Base-by-base conservation (phyloP, 163 green algal species). In the Chloromonas sp. region DNA sequence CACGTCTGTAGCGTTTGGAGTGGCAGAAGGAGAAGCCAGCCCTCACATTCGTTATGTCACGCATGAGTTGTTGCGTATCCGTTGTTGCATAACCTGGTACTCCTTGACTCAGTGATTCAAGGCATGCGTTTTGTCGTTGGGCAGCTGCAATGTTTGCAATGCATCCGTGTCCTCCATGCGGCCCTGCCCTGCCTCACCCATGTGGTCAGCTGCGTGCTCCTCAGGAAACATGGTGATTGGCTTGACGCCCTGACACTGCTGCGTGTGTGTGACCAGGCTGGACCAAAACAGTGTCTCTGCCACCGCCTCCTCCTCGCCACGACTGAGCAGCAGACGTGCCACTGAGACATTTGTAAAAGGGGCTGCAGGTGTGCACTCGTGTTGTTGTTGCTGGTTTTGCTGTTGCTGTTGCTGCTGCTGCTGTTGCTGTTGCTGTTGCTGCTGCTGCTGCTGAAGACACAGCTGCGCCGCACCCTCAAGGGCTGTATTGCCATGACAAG, bases 231-330 rank as follows among this genome's bases (percentile, higher is more conserved):
- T 81, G n/a, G 36, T 36, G n/a, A 81, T 61, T 36, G 36, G 77
- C 14, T n/a, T n/a, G 14, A 57, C 15, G 14, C 2, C 77, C 77
- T 8, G 36, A 60, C 14, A 36, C 71, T 14, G 83, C 77, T 2
- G 61, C 77, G 60, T 1, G 0, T 2, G 66, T 60, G 84, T 87
- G 14, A 85, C 62, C n/a, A 84, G 82, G 14, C 70, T 88, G 1
- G 82, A 57, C 3, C 85, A 15, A 13, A 86, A 87, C 15, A 84
- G 57, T 58, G 79, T 59, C 80, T 59, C 58, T 3, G 57, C 79
- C 1, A 82, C 13, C 15, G 1, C 13, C 2, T 60, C 3, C 78
- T 70, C 87, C 74, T 61, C 57, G 0, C 15, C 14, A n/a, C 0
- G 76, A 36, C 58, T 14, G 60, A 78, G 59, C 74, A 84, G 84